Evolutionary conservation across 169 alveolate genomes (phyloP), one percentile per base, ranked within the genome.

Genomic region (Cryptosporidium sp.): DNA sequence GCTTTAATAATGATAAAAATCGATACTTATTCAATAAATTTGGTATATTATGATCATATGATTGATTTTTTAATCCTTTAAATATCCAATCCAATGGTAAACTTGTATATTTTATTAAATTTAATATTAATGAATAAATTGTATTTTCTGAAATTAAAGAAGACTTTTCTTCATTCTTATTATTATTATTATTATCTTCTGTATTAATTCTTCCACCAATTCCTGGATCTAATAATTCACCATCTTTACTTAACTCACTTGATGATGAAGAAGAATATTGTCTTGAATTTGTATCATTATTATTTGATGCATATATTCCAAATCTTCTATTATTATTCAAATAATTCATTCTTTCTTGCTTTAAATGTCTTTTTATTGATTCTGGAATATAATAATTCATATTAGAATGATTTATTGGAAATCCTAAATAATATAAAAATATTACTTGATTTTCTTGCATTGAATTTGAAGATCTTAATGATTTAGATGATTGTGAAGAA

Each of bases 381-480:
- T 80, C 89, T 3, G 89, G 89, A 23, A 80, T n/a, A 62, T n/a
- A 61, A 44, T n/a, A 61, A 39, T 56, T 52, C 44, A 58, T 23
- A 60, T 73, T 73, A 6, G 84, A 70, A 29, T 42, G 44, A 7
- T 75, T 29, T 31, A 80, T 23, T 16, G 89, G 89, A 62, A 80
- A 80, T 29, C 89, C 89, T 0, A 67, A 80, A 18, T 37, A 42
- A n/a, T 42, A 62, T 3, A 80, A 21, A 12, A 80, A 29, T 9
- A 80, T 53, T 14, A 80, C 75, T 39, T 80, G 89, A 44, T 33
- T 80, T 65, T 80, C 89, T 18, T 45, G 75, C 7, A 62, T 16
- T 2, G 75, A 80, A 21, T 48, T 48, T 45, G 67, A 45, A 26
- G 73, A 60, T 21, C 33, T 35, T 5, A 60, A 80, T 37, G 89